phyloP scores from a whole-genome alignment of 2,329 filamentous ascomycete species.

The Microsporum audouinii region DNA sequence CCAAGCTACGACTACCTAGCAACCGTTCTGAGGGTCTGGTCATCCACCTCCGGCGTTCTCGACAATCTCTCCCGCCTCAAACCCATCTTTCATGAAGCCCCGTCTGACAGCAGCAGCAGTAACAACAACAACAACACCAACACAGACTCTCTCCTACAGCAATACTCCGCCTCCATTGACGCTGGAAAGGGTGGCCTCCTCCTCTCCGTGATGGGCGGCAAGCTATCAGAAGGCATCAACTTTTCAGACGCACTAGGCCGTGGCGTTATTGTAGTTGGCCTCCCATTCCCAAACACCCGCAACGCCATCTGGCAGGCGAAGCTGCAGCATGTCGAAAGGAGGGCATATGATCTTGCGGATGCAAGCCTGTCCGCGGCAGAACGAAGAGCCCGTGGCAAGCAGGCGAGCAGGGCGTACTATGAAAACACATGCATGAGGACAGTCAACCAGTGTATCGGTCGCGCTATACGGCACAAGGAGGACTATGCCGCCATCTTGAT shows the following conservation, averaged over 20 bases:
- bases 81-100: slow-evolving; percentile 44
- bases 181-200: slow-evolving; percentile 60
- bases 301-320: slow-evolving; percentile 90
- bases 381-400: slow-evolving; percentile 30
- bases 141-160: slow-evolving; percentile 58
- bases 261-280: slow-evolving; percentile 78
- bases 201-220: slow-evolving; percentile 83
- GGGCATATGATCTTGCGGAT: slow-evolving; percentile 26
- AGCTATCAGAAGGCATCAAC: slow-evolving; percentile 95
- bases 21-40: slow-evolving; percentile 55
- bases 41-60: slow-evolving; percentile 21
- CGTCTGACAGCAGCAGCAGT: slow-evolving; percentile 13
- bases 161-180: slow-evolving; percentile 60
- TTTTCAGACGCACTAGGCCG: slow-evolving; percentile 85
- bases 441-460: slow-evolving; percentile 91
- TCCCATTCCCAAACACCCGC: slow-evolving; percentile 85
- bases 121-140: slow-evolving; percentile 22
- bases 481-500: slow-evolving; percentile 90
- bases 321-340: slow-evolving; percentile 70
- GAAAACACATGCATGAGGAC: slow-evolving; percentile 94
- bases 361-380: slow-evolving; percentile 20
- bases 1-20: slow-evolving; percentile 88
- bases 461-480: slow-evolving; percentile 74
- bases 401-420: slow-evolving; percentile 64
- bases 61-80: slow-evolving; percentile 25